A percentile compares a stretch with the other conserved stretches of the same genome.
Conservation (phyloP, 257 asterid species). For the Solanum commersonii region DNA sequence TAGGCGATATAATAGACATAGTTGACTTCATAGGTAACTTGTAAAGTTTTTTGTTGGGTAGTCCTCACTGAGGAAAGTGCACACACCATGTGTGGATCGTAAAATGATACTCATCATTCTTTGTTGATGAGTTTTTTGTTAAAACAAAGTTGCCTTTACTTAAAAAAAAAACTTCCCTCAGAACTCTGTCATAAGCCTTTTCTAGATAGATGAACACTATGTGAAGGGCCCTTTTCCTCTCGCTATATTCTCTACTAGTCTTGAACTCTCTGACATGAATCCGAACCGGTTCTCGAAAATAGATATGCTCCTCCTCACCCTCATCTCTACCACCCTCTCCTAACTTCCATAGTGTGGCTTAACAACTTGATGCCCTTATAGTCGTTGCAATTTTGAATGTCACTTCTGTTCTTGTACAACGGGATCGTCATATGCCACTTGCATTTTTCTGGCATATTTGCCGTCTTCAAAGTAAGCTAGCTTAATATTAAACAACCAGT, state of each 20-base stretch:
- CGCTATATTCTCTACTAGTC: not conserved
- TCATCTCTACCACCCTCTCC: not conserved
- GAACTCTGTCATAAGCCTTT: not conserved
- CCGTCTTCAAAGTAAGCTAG: too few species aligned
- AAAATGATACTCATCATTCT: not conserved
- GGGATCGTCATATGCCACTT: not conserved
- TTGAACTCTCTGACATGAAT: not conserved
- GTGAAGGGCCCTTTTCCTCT: not conserved
- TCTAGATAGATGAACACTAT: not conserved
- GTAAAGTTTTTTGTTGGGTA: too few species aligned
- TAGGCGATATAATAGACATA: too few species aligned
- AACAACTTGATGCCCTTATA: not conserved
- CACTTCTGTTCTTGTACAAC: not conserved
- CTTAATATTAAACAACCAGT: not conserved
- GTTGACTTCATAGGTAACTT: too few species aligned
- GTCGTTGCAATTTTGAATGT: not conserved
- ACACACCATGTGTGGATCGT: too few species aligned
- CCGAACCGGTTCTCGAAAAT: not conserved
- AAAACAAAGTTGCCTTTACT: not conserved
- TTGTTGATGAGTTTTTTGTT: not conserved
- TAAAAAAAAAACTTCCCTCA: not conserved
- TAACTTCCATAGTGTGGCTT: not conserved
- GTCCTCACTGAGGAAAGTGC: too few species aligned
- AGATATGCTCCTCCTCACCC: not conserved
- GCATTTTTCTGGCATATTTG: not conserved